Percentiles rank a stretch among this genome's conserved stretches.
Conservation (phyloP, 192 early-diverging fungal genomes). For the Podila minutissima region DNA sequence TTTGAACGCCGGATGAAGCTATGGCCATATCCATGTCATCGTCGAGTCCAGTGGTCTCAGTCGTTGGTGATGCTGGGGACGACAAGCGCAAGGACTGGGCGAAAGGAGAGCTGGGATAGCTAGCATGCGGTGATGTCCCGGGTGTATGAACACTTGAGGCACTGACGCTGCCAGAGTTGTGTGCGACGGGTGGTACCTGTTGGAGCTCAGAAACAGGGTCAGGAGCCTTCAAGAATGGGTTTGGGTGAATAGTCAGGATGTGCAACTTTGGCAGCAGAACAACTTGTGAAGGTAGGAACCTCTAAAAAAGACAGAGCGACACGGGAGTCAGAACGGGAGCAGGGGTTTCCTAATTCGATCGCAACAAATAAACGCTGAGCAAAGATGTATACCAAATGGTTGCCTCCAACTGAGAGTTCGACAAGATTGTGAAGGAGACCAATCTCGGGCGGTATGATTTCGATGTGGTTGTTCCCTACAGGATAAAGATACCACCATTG, state of each 20-base stretch:
- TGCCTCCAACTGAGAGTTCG: conserved; percentile 60
- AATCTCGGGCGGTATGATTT: conserved; percentile 55
- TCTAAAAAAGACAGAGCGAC: conserved; percentile 2
- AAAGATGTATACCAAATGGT: conserved; percentile 37
- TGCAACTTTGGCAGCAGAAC: conserved; percentile 47
- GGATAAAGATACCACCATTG: background rate
- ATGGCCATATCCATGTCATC: too few relatives aligned
- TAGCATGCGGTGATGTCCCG: background rate
- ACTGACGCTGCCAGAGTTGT: background rate
- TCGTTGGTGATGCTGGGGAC: too few relatives aligned
- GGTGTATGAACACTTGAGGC: too few relatives aligned
- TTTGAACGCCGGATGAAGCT: too few relatives aligned
- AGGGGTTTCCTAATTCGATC: background rate
- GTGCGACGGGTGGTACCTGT: background rate
- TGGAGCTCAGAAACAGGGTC: background rate
- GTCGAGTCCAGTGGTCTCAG: too few relatives aligned
- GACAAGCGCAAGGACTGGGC: too few relatives aligned
- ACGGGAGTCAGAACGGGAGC: background rate
- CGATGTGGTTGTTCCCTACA: conserved; percentile 54
- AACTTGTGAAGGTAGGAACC: conserved; percentile 52
- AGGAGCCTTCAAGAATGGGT: conserved; percentile 34
- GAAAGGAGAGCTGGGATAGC: too few relatives aligned
- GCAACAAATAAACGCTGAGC: background rate
- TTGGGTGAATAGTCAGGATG: conserved; percentile 54
- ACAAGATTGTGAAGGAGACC: conserved; percentile 54